Evolutionary conservation across 176 grass and related monocot species (phyloP), one percentile per base, ranked within the genome.

Genomic region (Metroxylon sagu): DNA sequence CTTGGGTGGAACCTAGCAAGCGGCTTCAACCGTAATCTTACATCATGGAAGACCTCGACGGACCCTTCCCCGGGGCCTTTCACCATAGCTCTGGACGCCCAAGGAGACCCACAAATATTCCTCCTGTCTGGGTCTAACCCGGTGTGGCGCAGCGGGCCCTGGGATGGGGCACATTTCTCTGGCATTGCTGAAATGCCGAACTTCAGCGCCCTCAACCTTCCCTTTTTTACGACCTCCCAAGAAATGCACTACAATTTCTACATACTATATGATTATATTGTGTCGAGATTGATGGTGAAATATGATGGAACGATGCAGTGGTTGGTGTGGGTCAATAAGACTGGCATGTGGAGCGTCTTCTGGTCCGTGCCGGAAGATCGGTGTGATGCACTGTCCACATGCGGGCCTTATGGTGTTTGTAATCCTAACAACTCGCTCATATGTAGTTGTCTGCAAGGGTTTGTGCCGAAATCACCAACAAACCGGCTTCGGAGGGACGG

Each of bases 351-450:
- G 58, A 61, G 17, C 58, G 3, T 35, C 4, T 61, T 61, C 58
- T 61, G 58, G 58, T 61, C 35, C 58, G 58, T 29, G 16, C 58
- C 58, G 28, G 35, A 35, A 17, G 58, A 61, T 29, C 58, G 19
- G 18, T 61, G 58, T 29, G 58, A 61, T 17, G 0, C 6, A 8
- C 28, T 61, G 29, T 61, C 58, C 5, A 1, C 5, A 1, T 61
- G 27, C 17, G 58, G 58, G 5, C 58, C 61, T 39, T 18, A 26
- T 19, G 54, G 54, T 0, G 3, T 25, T 17, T 25, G 54, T 7
- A 10, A 56, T 19, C 19, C 54, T 5, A 56, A 56, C 54, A 23
- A 26, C 5, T 23, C 18, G 18, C 18, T 10, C 18, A 49, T 64
- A 16, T 64, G 61, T 39, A 18, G 31, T 4, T 64, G 61, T 7